Evolutionary conservation across 2,329 filamentous ascomycete genomes (phyloP).

Genomic region (Microdochium trichocladiopsis): DNA sequence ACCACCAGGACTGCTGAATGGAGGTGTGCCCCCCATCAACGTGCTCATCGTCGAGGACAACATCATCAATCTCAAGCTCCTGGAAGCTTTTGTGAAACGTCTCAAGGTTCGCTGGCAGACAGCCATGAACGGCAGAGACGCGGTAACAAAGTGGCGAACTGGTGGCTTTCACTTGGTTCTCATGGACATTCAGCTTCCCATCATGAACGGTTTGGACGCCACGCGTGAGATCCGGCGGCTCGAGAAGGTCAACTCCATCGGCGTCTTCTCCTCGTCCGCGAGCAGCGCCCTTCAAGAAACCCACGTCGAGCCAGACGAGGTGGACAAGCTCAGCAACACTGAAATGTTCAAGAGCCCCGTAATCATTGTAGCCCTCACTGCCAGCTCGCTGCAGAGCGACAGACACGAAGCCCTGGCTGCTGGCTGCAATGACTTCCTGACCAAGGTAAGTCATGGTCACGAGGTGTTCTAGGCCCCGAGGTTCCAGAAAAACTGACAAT

Average conservation of each 20-base stretch:
- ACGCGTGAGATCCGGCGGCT: conserved; percentile 89
- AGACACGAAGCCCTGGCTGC: conserved; percentile 90
- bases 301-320: conserved; percentile 43
- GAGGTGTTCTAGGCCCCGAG: not conserved
- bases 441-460: conserved; percentile 88
- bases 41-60: conserved; percentile 98
- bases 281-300: conserved; percentile 44
- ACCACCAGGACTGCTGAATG: conserved; percentile 57
- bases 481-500: not conserved
- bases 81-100: conserved; percentile 93
- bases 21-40: conserved; percentile 88
- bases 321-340: conserved; percentile 62
- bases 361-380: conserved; percentile 94
- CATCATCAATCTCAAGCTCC: conserved; percentile 88
- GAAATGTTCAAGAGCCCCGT: conserved; percentile 89
- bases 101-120: conserved; percentile 95
- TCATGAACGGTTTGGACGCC: conserved; percentile 93
- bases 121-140: conserved; percentile 92
- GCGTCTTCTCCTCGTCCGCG: conserved; percentile 72
- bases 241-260: conserved; percentile 86
- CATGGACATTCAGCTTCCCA: conserved; percentile 96
- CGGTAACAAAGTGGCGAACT: conserved; percentile 84
- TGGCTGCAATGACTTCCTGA: conserved; percentile 96
- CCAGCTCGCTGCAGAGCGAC: conserved; percentile 90
- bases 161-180: conserved; percentile 94